phyloP scores from a whole-genome alignment of 495 filamentous ascomycete genomes.

The Penicillium canariense region DNA sequence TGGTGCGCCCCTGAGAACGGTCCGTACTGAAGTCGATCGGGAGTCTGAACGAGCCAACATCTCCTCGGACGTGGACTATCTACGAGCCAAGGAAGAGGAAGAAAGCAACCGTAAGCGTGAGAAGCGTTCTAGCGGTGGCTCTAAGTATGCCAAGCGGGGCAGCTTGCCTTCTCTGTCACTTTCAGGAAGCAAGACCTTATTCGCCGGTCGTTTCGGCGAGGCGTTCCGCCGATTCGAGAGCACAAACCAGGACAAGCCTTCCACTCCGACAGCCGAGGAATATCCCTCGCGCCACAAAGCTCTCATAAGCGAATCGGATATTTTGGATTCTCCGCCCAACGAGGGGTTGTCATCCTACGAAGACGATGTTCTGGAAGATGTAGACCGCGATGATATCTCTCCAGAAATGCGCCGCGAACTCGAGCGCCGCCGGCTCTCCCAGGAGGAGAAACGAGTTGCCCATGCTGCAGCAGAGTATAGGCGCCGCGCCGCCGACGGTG shows the following conservation, averaged over 20 bases:
- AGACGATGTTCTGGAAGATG: constrained; percentile 53
- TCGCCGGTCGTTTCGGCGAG: constrained; percentile 90
- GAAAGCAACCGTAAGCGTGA: constrained; percentile 64
- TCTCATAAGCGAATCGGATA: constrained; percentile 66
- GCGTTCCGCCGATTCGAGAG: constrained; percentile 92
- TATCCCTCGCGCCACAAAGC: constrained; percentile 40
- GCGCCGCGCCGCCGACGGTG: constrained; percentile 65
- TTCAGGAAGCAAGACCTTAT: constrained; percentile 76
- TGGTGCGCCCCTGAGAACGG: constrained; percentile 36
- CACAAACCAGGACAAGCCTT: constrained; percentile 51
- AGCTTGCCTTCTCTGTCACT: constrained; percentile 77
- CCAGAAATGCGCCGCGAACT: constrained; percentile 90
- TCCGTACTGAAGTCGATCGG: constrained; percentile 39
- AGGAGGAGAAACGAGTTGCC: constrained; percentile 91
- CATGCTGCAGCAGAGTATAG: constrained; percentile 90
- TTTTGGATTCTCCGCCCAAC: constrained; percentile 11
- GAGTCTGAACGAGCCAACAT: constrained; percentile 56
- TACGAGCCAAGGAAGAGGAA: constrained; percentile 74
- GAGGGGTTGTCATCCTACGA: constrained; percentile 43
- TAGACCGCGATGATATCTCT: constrained; percentile 68
- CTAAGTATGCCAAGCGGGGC: constrained; percentile 75
- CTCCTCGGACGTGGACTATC: constrained; percentile 82
- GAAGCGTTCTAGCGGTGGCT: constrained; percentile 60
- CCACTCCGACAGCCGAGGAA: constrained; percentile 50
- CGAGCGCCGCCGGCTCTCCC: constrained; percentile 76